Evolutionary conservation across 2,329 filamentous ascomycete species (phyloP).

Genomic region (Neonectria neomacrospora): DNA sequence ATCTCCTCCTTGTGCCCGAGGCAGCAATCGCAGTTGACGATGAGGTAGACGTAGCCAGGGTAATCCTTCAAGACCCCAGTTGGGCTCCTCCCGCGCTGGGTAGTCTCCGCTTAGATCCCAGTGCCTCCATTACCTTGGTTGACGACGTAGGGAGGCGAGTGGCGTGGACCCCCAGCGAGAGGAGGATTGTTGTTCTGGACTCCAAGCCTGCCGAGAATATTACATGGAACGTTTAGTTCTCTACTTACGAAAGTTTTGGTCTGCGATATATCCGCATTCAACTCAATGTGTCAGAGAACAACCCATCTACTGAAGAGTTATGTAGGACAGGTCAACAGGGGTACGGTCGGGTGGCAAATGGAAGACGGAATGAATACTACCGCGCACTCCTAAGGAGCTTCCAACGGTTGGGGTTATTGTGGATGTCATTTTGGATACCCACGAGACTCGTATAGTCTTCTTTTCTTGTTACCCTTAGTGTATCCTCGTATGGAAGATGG

Average conservation of each 20-base stretch:
- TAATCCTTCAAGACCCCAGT: constrained; percentile 57
- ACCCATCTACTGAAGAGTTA: neutral
- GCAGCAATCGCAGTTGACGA: constrained; percentile 50
- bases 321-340: neutral
- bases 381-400: neutral
- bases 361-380: neutral
- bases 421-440: constrained; percentile 21
- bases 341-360: neutral
- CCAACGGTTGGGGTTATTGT: neutral
- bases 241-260: neutral
- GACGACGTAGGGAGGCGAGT: constrained; percentile 41
- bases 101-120: constrained; percentile 30
- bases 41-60: constrained; percentile 50
- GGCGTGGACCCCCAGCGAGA: constrained; percentile 34
- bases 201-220: constrained; percentile 6
- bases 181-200: constrained; percentile 38
- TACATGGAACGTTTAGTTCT: neutral
- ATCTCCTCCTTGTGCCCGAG: constrained; percentile 55
- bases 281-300: neutral
- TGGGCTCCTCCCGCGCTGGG: constrained; percentile 49
- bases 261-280: neutral
- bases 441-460: constrained; percentile 10
- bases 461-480: neutral
- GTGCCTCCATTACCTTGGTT: constrained; percentile 31
- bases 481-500: neutral